A percentile compares a stretch with the other conserved stretches of the same genome.
phyloP scores from a whole-genome alignment of 2,329 filamentous ascomycete genomes.

The Xylariaceae sp. region DNA sequence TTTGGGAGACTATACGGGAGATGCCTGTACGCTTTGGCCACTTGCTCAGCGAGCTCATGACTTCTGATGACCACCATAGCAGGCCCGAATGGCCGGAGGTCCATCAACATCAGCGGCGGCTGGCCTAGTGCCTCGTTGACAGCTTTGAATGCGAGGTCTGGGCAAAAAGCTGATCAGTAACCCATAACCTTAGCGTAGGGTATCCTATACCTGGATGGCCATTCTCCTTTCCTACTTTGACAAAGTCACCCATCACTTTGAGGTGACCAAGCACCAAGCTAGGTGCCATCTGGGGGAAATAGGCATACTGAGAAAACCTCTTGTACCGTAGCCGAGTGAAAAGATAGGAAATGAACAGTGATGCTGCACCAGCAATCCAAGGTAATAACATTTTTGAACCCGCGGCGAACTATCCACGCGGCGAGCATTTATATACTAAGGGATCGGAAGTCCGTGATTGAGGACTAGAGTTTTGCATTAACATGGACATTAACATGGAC shows the following conservation, averaged over 20 bases:
- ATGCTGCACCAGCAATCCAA: too few relatives aligned
- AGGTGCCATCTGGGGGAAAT: background rate
- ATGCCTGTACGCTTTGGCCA: background rate
- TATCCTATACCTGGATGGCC: background rate
- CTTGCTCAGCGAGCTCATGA: background rate
- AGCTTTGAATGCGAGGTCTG: background rate
- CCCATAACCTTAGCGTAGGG: background rate
- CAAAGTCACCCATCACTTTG: background rate
- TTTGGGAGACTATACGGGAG: slow-evolving; percentile 33
- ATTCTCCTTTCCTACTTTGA: background rate
- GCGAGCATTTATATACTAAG: too few relatives aligned
- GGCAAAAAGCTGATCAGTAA: background rate
- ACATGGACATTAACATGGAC: too few relatives aligned
- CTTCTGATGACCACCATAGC: background rate
- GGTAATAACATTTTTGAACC: too few relatives aligned
- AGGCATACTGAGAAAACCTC: background rate
- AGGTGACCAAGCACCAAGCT: background rate
- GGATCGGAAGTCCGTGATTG: too few relatives aligned
- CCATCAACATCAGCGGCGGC: background rate
- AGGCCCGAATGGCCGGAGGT: background rate
- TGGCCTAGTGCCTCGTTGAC: background rate
- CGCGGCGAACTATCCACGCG: too few relatives aligned
- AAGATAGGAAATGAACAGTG: background rate
- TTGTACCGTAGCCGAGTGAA: background rate
- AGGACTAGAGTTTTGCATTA: too few relatives aligned